Evolutionary conservation across 306 rosid species (phyloP).

Genomic region (Castanea crenata): DNA sequence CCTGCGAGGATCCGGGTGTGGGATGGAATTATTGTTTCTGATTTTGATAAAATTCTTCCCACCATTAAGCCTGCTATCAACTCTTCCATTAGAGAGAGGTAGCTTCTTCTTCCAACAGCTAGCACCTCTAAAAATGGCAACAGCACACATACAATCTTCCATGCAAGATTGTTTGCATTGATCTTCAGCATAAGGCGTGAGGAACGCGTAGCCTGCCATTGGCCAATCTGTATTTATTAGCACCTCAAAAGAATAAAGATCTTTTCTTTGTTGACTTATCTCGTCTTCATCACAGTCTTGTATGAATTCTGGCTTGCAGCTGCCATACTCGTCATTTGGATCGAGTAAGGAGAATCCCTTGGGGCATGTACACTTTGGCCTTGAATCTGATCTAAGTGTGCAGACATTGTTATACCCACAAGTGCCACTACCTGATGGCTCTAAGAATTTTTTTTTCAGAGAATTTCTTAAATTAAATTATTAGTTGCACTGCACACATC

Average conservation of each 20-base stretch:
- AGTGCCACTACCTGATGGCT: conserved; percentile 26
- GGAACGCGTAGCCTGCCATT: conserved; percentile 19
- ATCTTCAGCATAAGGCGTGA: conserved; percentile 23
- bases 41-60: too few species aligned
- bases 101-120: too few species aligned
- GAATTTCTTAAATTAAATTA: too few species aligned
- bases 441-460: too few species aligned
- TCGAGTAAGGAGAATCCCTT: conserved; percentile 28
- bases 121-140: too few species aligned
- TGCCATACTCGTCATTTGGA: conserved; percentile 15
- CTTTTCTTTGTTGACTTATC: not conserved
- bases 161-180: conserved; percentile 34
- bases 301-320: too few species aligned
- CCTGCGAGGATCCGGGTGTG: too few species aligned
- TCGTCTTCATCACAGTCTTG: conserved; percentile 10
- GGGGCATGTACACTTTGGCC: conserved; percentile 33
- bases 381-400: not conserved
- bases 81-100: too few species aligned
- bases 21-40: too few species aligned
- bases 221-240: conserved; percentile 38
- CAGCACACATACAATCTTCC: too few species aligned
- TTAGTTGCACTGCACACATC: too few species aligned
- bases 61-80: too few species aligned
- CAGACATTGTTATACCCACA: conserved; percentile 31
- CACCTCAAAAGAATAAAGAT: conserved; percentile 18